Evolutionary conservation across 2,329 filamentous ascomycete species (phyloP).

Genomic region (Penicillium sp.): DNA sequence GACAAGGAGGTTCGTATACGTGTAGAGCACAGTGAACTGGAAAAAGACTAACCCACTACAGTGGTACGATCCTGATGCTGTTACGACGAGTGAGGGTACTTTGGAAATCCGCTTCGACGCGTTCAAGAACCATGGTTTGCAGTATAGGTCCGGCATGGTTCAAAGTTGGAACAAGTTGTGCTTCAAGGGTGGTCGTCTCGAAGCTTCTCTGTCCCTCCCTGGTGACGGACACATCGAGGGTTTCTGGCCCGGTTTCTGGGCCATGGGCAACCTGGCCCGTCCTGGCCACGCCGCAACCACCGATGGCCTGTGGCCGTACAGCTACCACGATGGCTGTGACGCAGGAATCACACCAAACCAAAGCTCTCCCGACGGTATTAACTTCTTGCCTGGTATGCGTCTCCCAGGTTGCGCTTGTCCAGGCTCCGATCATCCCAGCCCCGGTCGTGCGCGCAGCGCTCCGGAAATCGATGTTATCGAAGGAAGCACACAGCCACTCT

Average conservation of each 20-base stretch:
- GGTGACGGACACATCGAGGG: slow-evolving; percentile 61
- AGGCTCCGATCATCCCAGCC: slow-evolving; percentile 60
- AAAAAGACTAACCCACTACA: slow-evolving; percentile 26
- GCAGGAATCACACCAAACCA: slow-evolving; percentile 67
- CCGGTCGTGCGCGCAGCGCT: slow-evolving; percentile 60
- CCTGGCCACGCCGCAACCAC: slow-evolving; percentile 65
- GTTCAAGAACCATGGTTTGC: slow-evolving; percentile 59
- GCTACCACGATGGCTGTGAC: slow-evolving; percentile 64
- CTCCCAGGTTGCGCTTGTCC: slow-evolving; percentile 63
- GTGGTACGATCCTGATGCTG: slow-evolving; percentile 67
- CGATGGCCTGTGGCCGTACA: slow-evolving; percentile 70
- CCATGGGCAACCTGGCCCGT: slow-evolving; percentile 67
- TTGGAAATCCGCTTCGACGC: slow-evolving; percentile 61
- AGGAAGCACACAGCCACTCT: slow-evolving; percentile 55
- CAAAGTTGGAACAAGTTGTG: slow-evolving; percentile 70
- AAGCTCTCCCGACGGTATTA: slow-evolving; percentile 62
- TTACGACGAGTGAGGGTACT: slow-evolving; percentile 57
- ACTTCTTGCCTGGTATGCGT: slow-evolving; percentile 63
- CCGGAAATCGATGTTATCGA: slow-evolving; percentile 70
- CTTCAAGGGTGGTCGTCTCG: slow-evolving; percentile 65
- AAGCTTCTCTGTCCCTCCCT: slow-evolving; percentile 65
- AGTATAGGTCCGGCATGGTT: slow-evolving; percentile 68
- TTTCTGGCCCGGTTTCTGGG: slow-evolving; percentile 72
- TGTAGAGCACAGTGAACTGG: not conserved
- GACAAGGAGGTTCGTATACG: slow-evolving; percentile 55